Evolutionary conservation across 2,329 filamentous ascomycete genomes (phyloP).

Genomic region (Apiospora arundinis): DNA sequence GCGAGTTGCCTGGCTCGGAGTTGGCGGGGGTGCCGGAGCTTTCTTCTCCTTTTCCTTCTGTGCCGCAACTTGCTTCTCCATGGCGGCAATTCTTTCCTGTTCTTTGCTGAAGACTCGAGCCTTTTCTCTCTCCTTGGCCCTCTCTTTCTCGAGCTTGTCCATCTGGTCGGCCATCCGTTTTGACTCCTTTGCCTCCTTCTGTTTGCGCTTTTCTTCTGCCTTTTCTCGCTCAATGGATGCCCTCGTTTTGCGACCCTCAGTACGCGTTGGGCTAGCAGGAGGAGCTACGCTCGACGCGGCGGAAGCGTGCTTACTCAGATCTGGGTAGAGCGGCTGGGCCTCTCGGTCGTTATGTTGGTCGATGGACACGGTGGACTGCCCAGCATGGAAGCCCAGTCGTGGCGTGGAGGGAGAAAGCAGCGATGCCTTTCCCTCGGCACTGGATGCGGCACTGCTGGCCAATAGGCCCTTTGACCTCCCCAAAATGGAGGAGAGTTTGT

Average conservation of each 20-base stretch:
- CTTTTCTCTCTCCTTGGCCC: constrained; percentile 74
- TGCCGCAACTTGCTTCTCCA: constrained; percentile 59
- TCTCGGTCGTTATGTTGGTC: constrained; percentile 37
- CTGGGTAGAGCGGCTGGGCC: constrained; percentile 51
- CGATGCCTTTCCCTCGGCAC: constrained; percentile 66
- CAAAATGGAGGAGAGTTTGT: constrained; percentile 88
- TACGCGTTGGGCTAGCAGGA: constrained; percentile 49
- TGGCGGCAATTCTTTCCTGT: constrained; percentile 58
- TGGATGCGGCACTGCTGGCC: constrained; percentile 73
- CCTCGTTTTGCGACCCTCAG: constrained; percentile 56
- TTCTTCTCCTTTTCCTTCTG: constrained; percentile 58
- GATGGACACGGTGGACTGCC: constrained; percentile 57
- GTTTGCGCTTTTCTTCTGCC: constrained; percentile 66
- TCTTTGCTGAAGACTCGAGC: constrained; percentile 65
- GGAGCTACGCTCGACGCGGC: constrained; percentile 37
- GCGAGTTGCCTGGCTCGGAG: constrained; percentile 49
- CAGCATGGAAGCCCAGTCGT: constrained; percentile 51
- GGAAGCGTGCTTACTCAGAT: constrained; percentile 48
- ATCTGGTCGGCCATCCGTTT: constrained; percentile 66
- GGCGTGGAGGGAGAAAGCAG: constrained; percentile 60
- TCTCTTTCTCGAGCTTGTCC: constrained; percentile 69
- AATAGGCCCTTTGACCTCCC: constrained; percentile 87
- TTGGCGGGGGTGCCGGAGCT: constrained; percentile 37
- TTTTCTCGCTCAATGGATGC: constrained; percentile 67
- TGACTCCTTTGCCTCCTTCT: constrained; percentile 66